A percentile compares a stretch with the other conserved stretches of the same genome.
Evolutionary conservation across 305 asterid species (phyloP).

Genomic region (Fraxinus xanthoxyloides): DNA sequence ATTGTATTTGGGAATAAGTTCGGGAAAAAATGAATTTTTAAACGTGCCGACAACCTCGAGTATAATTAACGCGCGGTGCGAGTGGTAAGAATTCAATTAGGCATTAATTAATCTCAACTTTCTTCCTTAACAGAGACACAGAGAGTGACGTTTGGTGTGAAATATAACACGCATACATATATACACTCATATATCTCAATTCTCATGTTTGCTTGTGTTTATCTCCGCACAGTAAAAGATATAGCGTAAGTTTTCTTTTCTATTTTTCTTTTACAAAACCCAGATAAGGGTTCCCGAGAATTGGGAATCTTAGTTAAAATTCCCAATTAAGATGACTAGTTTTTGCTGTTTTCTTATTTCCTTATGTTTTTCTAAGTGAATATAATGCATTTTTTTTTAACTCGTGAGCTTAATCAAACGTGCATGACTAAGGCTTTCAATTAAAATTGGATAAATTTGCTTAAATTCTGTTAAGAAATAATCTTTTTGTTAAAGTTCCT

Average conservation of each 20-base stretch:
- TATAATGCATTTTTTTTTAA: too few relatives aligned
- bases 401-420: background rate
- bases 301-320: background rate
- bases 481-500: background rate
- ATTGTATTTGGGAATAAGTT: too few relatives aligned
- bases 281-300: background rate
- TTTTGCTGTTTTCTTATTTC: background rate
- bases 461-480: background rate
- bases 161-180: too few relatives aligned
- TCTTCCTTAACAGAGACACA: too few relatives aligned
- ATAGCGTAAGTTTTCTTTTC: background rate
- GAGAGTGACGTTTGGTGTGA: too few relatives aligned
- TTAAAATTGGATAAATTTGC: background rate
- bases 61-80: too few relatives aligned
- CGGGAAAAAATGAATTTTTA: too few relatives aligned
- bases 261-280: background rate
- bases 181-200: too few relatives aligned
- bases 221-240: background rate
- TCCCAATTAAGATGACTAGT: background rate
- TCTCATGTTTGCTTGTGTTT: background rate
- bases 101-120: too few relatives aligned
- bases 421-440: background rate
- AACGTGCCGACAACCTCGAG: too few relatives aligned
- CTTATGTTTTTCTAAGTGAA: background rate
- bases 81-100: too few relatives aligned